phyloP scores from a whole-genome alignment of 2,329 filamentous ascomycete species.

The Colletotrichum eleusines region DNA sequence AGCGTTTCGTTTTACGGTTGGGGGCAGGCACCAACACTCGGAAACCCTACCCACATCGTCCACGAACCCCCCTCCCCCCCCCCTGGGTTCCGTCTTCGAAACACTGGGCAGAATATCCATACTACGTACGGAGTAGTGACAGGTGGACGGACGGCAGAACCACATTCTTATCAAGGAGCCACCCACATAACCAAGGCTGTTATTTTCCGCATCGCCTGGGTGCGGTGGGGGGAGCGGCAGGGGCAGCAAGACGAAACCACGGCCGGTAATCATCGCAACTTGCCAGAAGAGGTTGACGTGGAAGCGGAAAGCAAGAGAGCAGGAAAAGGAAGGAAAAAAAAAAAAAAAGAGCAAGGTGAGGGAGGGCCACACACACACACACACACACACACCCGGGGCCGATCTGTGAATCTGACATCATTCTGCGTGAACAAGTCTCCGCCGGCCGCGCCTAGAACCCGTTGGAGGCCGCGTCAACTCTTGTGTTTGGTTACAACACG shows the following conservation, averaged over 20 bases:
- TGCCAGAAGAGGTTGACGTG: neutral
- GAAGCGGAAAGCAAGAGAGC: too few species aligned
- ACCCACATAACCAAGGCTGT: neutral
- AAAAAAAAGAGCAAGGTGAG: too few species aligned
- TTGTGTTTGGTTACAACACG: neutral
- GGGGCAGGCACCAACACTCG: too few species aligned
- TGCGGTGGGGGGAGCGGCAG: neutral
- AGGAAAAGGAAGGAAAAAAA: too few species aligned
- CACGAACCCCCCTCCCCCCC: neutral
- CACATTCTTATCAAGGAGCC: conserved; percentile 1
- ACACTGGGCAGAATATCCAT: neutral
- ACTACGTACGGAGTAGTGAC: neutral
- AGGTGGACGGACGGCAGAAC: conserved; percentile 2
- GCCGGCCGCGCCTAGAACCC: neutral
- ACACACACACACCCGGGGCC: too few species aligned
- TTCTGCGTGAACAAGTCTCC: neutral
- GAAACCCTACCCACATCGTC: too few species aligned
- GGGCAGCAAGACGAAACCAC: neutral
- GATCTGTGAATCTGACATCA: conserved; percentile 13
- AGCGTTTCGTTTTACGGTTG: neutral
- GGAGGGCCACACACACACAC: too few species aligned
- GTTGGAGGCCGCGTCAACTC: neutral
- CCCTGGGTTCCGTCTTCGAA: too few species aligned
- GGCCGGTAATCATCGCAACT: too few species aligned
- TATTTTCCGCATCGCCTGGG: too few species aligned